These are phyloP conservation scores for Pseudognaphalium luteoalbum DNA, from an alignment of 129 eudicot species.

Conservation along the genomic window DNA sequence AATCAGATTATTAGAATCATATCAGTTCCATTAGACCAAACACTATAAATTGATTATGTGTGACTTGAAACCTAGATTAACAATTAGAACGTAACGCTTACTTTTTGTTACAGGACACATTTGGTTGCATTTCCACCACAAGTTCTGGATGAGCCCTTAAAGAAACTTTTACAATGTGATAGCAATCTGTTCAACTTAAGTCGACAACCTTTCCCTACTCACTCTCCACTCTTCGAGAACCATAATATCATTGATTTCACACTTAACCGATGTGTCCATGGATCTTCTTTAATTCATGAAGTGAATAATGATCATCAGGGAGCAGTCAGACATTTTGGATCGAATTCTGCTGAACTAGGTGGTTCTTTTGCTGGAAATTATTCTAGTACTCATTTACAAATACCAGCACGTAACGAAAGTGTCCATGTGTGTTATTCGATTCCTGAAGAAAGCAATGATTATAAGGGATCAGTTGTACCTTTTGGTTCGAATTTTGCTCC, in stretches of 20 bases:
- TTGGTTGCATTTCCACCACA: slow-evolving; percentile 29
- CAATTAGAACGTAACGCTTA: not conserved
- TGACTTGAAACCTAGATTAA: not conserved
- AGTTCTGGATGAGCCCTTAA: slow-evolving; percentile 41
- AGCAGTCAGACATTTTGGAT: not conserved
- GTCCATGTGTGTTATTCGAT: not conserved
- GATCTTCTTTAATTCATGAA: not conserved
- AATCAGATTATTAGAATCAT: no score
- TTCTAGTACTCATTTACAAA: not conserved
- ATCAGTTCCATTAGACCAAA: not conserved
- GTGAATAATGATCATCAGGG: not conserved
- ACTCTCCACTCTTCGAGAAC: slow-evolving; percentile 24
- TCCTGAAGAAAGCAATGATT: not conserved
- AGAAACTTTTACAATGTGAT: slow-evolving; percentile 49
- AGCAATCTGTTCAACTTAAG: slow-evolving; percentile 27
- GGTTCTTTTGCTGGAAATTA: not conserved
- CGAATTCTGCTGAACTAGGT: not conserved
- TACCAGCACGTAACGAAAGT: not conserved
- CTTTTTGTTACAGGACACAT: slow-evolving; percentile 46
- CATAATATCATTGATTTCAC: not conserved
- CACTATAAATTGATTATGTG: not conserved
- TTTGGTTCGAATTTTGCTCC: not conserved
- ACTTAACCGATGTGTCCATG: not conserved
- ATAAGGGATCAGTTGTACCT: not conserved
- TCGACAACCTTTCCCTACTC: slow-evolving; percentile 48